phyloP scores from a whole-genome alignment of 2,329 filamentous ascomycete genomes.

The Lanzia echinophila region DNA sequence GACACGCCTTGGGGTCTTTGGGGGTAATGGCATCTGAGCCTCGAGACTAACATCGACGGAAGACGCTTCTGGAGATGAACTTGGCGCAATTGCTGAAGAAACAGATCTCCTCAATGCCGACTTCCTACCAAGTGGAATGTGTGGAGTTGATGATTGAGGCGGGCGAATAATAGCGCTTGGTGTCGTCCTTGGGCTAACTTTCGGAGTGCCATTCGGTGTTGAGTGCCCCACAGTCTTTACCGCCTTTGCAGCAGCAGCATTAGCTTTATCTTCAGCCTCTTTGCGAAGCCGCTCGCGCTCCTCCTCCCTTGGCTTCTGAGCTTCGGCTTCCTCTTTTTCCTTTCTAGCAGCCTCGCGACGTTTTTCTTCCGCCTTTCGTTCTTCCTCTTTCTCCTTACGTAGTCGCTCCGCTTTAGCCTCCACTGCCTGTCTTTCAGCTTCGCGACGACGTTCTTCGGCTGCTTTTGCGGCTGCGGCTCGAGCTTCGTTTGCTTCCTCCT shows the following conservation, averaged over 20 bases:
- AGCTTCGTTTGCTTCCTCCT: constrained; percentile 17
- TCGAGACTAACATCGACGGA: constrained; percentile 18
- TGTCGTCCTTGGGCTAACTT: too few relatives aligned
- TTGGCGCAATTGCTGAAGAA: constrained; percentile 18
- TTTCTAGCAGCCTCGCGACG: constrained; percentile 8
- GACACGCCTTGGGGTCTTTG: constrained; percentile 12
- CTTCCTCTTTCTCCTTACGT: constrained; percentile 14
- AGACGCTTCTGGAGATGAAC: constrained; percentile 18
- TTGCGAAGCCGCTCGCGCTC: constrained; percentile 11
- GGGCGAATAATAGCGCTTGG: constrained; percentile 12
- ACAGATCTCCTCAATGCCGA: constrained; percentile 18
- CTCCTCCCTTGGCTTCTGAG: constrained; percentile 8
- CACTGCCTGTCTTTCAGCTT: constrained; percentile 18
- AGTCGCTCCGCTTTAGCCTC: constrained; percentile 14
- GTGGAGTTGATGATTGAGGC: constrained; percentile 21
- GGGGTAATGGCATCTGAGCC: constrained; percentile 19
- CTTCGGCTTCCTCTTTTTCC: constrained; percentile 15
- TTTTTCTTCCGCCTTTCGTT: constrained; percentile 13
- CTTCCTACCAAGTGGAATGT: constrained; percentile 22
- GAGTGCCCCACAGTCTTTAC: constrained; percentile 1
- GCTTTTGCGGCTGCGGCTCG: constrained; percentile 18
- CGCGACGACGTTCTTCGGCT: constrained; percentile 15
- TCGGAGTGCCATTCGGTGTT: not conserved
- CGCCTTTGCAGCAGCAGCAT: constrained; percentile 5
- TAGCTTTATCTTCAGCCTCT: constrained; percentile 7